Percentiles rank a stretch among this genome's conserved stretches.
These are phyloP conservation scores for Lizonia empirigonia DNA, from an alignment of 2,329 filamentous ascomycete genomes.

Conservation along the genomic window DNA sequence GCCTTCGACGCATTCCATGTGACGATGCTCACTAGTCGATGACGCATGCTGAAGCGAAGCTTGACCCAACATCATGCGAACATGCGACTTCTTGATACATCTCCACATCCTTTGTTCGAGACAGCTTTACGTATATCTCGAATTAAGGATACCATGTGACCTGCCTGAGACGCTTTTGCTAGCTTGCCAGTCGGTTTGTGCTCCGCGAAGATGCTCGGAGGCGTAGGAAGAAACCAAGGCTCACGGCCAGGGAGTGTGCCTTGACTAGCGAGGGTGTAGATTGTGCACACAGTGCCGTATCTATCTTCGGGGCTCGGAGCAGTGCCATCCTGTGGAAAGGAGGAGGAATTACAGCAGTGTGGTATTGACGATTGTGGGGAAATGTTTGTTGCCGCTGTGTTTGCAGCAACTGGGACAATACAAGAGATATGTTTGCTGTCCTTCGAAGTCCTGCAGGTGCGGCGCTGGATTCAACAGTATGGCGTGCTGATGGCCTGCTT, in stretches of 20 bases:
- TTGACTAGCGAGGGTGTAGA: not conserved
- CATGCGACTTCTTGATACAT: not conserved
- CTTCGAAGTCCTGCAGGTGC: too few relatives aligned
- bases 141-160: not conserved
- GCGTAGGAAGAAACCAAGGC: not conserved
- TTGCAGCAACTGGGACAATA: too few relatives aligned
- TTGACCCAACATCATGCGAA: not conserved
- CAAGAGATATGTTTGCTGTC: too few relatives aligned
- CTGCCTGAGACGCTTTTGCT: not conserved
- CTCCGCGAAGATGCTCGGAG: not conserved
- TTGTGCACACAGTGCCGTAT: not conserved
- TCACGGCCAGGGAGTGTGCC: not conserved
- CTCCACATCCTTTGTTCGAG: too few relatives aligned
- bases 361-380: too few relatives aligned
- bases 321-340: too few relatives aligned
- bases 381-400: too few relatives aligned
- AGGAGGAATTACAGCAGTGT: too few relatives aligned
- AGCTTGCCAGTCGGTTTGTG: not conserved
- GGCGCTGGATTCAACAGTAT: too few relatives aligned
- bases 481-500: too few relatives aligned
- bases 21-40: conserved; percentile 2
- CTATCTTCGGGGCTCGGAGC: too few relatives aligned
- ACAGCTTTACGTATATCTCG: not conserved
- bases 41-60: conserved; percentile 7
- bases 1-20: not conserved